Conservation (phyloP, 192 early-diverging fungal genomes). For the Kappamyces sp. region DNA sequence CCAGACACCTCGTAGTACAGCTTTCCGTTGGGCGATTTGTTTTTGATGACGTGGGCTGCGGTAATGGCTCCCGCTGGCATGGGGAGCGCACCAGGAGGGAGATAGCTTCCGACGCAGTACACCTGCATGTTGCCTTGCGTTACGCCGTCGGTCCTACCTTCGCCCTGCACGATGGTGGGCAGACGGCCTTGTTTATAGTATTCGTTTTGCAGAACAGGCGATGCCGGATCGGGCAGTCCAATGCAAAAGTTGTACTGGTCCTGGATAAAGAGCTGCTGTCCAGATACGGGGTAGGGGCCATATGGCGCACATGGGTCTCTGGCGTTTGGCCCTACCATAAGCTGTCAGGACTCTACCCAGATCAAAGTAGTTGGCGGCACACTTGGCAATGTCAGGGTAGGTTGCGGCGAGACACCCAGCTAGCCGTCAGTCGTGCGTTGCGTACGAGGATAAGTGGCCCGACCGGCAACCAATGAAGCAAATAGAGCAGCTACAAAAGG, state of each 20-base stretch:
- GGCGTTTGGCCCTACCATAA: not conserved
- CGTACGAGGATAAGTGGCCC: too few relatives aligned
- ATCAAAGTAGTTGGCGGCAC: not conserved
- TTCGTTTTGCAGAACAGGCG: conserved; percentile 18
- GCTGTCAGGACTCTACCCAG: not conserved
- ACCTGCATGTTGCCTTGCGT: conserved; percentile 18
- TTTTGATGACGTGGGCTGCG: conserved; percentile 23
- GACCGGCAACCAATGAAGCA: too few relatives aligned
- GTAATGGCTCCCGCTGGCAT: conserved; percentile 16
- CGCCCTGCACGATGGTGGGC: conserved; percentile 28
- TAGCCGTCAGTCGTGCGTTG: too few relatives aligned
- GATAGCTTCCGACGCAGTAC: conserved; percentile 28
- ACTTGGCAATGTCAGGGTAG: not conserved
- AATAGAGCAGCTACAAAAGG: too few relatives aligned
- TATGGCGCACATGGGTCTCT: conserved; percentile 20
- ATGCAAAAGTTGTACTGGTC: conserved; percentile 34
- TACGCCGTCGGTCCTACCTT: not conserved
- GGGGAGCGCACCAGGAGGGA: conserved; percentile 17
- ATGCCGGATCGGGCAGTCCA: conserved; percentile 26
- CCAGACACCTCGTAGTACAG: conserved; percentile 25
- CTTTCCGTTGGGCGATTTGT: not conserved
- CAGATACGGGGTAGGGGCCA: conserved; percentile 11
- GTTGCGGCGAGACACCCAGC: too few relatives aligned
- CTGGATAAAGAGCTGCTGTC: conserved; percentile 34
- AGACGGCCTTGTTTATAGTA: conserved; percentile 19